A percentile compares a stretch with the other conserved stretches of the same genome.
Evolutionary conservation across 768 basidiomycete species (phyloP).

Genomic region (Termitomyces sp.): DNA sequence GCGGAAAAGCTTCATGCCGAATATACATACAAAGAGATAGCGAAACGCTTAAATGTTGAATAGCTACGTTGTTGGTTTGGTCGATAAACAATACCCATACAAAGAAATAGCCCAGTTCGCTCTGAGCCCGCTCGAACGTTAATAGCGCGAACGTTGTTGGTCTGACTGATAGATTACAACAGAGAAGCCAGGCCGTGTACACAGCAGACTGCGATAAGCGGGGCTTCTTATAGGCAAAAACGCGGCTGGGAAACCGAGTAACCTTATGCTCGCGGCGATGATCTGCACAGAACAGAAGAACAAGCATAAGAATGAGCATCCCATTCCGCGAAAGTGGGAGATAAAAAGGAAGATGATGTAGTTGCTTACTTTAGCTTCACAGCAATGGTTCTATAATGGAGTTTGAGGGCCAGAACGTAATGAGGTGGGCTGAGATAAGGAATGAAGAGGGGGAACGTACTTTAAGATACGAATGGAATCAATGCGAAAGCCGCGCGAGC

Average conservation of each 20-base stretch:
- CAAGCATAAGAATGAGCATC: not conserved
- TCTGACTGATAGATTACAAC: not conserved
- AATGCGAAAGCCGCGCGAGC: conserved; percentile 14
- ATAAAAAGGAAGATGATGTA: not conserved
- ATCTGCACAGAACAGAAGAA: not conserved
- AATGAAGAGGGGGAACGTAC: conserved; percentile 5
- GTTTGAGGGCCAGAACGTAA: conserved; percentile 3
- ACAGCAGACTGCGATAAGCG: not conserved
- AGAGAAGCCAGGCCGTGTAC: not conserved
- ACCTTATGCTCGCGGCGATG: conserved; percentile 7
- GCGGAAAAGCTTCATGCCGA: not conserved
- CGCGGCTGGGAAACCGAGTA: not conserved
- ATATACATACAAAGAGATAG: not conserved
- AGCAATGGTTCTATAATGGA: conserved; percentile 13
- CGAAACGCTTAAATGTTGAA: not conserved
- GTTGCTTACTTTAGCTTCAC: conserved; percentile 17
- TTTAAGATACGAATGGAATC: conserved; percentile 16
- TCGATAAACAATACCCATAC: not conserved
- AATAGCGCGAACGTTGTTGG: not conserved
- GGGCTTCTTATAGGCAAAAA: not conserved
- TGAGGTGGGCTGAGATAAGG: not conserved
- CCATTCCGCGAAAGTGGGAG: not conserved
- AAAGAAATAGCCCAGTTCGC: not conserved
- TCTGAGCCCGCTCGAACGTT: not conserved
- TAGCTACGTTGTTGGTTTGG: not conserved